Evolutionary conservation across 768 basidiomycete genomes (phyloP).

Genomic region (Rhodotorula graminis): DNA sequence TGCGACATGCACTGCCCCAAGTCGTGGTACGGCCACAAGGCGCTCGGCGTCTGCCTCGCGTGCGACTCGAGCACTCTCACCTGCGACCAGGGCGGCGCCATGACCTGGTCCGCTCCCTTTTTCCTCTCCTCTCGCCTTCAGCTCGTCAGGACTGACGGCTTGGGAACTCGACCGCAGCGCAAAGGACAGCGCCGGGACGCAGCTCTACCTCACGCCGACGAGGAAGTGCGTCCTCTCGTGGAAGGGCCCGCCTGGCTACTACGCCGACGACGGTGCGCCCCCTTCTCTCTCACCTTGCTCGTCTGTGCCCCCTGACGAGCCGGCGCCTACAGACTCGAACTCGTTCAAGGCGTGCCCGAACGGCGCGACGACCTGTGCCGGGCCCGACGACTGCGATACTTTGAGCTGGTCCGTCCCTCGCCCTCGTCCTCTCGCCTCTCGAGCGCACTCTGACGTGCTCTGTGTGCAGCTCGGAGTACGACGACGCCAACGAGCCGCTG

Average conservation of each 20-base stretch:
- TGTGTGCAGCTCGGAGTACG: no score
- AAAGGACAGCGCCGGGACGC: background rate
- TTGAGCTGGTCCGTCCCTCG: no score
- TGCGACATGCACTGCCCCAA: background rate
- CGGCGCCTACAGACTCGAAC: background rate
- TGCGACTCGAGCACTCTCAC: background rate
- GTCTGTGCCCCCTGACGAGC: no score
- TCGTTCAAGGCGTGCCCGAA: background rate
- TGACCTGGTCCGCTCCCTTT: background rate
- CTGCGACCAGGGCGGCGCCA: background rate
- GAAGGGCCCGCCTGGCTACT: background rate
- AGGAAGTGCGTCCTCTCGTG: background rate
- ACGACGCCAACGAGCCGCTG: no score
- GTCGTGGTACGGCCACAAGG: background rate
- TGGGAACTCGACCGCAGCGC: background rate
- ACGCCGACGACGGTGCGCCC: background rate
- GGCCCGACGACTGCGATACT: no score
- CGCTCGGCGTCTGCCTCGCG: background rate
- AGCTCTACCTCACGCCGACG: conserved; percentile 1
- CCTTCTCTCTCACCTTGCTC: no score
- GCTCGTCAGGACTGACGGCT: no score
- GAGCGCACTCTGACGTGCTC: no score
- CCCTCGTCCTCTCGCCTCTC: no score
- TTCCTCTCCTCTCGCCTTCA: no score
- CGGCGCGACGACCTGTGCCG: background rate